A percentile compares a stretch with the other conserved stretches of the same genome.
phyloP scores from a whole-genome alignment of 148 eudicot genomes.

The Gaultheria prostrata region DNA sequence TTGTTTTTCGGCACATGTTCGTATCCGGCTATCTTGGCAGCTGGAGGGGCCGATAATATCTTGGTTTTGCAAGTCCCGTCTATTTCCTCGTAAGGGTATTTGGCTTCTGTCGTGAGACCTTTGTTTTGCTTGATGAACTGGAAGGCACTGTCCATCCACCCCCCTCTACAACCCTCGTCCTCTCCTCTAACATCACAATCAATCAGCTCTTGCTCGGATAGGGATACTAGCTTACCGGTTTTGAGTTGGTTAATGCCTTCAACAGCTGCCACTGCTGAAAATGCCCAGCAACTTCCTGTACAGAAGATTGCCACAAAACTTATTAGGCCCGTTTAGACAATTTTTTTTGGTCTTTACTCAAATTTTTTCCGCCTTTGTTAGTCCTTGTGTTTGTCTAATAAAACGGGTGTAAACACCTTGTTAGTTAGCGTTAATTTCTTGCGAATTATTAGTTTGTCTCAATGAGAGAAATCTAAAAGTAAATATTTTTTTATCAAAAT shows the following conservation, averaged over 20 bases:
- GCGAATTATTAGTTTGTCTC: no score
- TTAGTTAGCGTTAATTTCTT: no score
- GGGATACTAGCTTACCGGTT: constrained; percentile 37
- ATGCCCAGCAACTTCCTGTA: constrained; percentile 54
- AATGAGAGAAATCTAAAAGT: no score
- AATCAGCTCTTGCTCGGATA: constrained; percentile 55
- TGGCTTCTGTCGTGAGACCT: constrained; percentile 47
- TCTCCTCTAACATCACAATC: constrained; percentile 41
- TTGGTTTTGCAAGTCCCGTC: constrained; percentile 33
- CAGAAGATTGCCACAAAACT: no score
- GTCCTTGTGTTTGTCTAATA: no score
- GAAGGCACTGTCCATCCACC: constrained; percentile 36
- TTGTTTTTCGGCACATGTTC: constrained; percentile 38
- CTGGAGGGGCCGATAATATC: constrained; percentile 11
- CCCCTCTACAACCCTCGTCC: constrained; percentile 42
- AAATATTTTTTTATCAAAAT: no score
- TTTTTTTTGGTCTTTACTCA: no score
- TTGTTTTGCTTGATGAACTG: constrained; percentile 30
- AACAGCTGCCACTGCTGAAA: constrained; percentile 45
- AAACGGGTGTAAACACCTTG: no score
- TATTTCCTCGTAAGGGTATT: constrained; percentile 43
- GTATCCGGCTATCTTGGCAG: constrained; percentile 32
- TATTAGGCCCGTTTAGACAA: no score
- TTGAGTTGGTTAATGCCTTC: constrained; percentile 34
- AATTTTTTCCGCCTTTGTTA: no score